Conservation (phyloP, 2,329 filamentous ascomycete genomes). For the Xylaria sp. region DNA sequence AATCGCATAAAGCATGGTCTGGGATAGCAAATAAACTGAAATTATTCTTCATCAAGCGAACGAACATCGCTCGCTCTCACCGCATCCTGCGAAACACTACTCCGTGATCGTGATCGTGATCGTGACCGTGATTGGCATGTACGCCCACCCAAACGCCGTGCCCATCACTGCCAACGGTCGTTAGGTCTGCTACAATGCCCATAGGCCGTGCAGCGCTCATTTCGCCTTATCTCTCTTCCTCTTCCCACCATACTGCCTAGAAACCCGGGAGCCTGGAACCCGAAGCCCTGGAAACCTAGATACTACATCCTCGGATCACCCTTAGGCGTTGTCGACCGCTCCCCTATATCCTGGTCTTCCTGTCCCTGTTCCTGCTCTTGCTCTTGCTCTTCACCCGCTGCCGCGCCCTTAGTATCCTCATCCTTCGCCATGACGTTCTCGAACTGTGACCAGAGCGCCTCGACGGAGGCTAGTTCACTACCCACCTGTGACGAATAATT, state of each 20-base stretch:
- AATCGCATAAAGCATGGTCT: slow-evolving; percentile 36
- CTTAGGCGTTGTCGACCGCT: slow-evolving; percentile 26
- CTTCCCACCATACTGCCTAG: too few relatives aligned
- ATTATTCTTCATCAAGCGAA: slow-evolving; percentile 24
- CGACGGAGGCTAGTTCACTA: slow-evolving; percentile 96
- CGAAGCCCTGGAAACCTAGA: too few relatives aligned
- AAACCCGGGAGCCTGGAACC: too few relatives aligned
- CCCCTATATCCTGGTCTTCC: slow-evolving; percentile 33
- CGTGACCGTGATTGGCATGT: neutral
- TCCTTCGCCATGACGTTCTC: slow-evolving; percentile 92
- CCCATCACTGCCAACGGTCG: too few relatives aligned
- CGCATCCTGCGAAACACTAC: slow-evolving; percentile 26
- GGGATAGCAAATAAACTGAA: slow-evolving; percentile 46
- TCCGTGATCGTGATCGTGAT: too few relatives aligned
- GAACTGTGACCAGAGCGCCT: slow-evolving; percentile 96
- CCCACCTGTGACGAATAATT: slow-evolving; percentile 66
- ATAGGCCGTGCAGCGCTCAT: too few relatives aligned
- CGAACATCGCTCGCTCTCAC: too few relatives aligned
- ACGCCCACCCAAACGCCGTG: slow-evolving; percentile 15
- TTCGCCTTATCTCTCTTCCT: too few relatives aligned
- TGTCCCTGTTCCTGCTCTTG: slow-evolving; percentile 37
- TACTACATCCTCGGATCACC: neutral
- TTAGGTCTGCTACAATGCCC: too few relatives aligned
- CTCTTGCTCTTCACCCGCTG: slow-evolving; percentile 40
- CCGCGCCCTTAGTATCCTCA: slow-evolving; percentile 41